A percentile compares a stretch with the other conserved stretches of the same genome.
These are phyloP conservation scores for Carex pumila DNA, from an alignment of 176 grass and related monocot genomes.

Conservation along the genomic window DNA sequence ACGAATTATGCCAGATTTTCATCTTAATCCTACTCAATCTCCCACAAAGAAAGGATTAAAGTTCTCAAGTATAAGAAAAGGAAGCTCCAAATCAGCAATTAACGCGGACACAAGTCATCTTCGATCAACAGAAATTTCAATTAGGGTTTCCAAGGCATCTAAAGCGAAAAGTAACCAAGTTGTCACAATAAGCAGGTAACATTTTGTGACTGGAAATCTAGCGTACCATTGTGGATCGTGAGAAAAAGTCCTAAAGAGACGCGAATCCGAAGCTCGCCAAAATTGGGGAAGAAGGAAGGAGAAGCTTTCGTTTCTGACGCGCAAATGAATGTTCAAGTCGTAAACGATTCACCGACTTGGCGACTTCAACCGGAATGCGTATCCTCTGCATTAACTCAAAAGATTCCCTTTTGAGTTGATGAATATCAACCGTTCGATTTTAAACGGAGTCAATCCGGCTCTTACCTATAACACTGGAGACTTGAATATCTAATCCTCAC, in stretches of 20 bases:
- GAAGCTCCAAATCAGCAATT: not conserved
- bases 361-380: not conserved
- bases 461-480: no score
- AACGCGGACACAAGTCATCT: not conserved
- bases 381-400: no score
- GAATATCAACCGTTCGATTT: no score
- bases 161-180: not conserved
- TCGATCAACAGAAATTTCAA: not conserved
- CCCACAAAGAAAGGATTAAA: not conserved
- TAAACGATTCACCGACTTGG: not conserved
- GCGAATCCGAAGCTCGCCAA: not conserved
- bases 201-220: not conserved
- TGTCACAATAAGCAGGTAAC: not conserved
- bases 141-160: slow-evolving; percentile 9
- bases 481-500: no score
- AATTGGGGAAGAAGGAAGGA: not conserved
- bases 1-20: not conserved
- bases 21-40: not conserved
- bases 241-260: not conserved
- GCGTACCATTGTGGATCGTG: slow-evolving; percentile 19
- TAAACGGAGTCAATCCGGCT: no score
- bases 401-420: no score
- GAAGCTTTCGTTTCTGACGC: not conserved
- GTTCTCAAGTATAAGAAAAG: not conserved
- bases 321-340: not conserved